Conservation (phyloP, 2,329 filamentous ascomycete species). For the Pseudocercospora ulei region DNA sequence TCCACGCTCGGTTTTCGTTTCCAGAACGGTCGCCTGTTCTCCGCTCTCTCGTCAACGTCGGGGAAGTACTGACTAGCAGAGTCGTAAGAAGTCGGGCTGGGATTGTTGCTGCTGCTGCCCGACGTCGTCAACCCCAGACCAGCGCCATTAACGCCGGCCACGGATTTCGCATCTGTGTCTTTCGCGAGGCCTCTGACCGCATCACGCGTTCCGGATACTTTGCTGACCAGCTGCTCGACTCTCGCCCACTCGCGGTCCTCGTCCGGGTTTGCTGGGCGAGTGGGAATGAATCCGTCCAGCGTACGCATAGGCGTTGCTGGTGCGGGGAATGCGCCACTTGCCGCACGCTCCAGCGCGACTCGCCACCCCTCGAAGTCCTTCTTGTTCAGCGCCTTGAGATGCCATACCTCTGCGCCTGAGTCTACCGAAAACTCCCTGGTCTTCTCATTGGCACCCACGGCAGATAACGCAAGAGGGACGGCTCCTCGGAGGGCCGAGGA, state of each 20-base stretch:
- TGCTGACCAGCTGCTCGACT: slow-evolving; percentile 74
- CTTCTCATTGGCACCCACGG: slow-evolving; percentile 79
- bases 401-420: slow-evolving; percentile 94
- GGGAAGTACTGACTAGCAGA: slow-evolving; percentile 41
- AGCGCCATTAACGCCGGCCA: slow-evolving; percentile 33
- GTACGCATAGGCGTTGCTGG: slow-evolving; percentile 29
- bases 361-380: slow-evolving; percentile 87
- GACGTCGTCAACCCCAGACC: slow-evolving; percentile 30
- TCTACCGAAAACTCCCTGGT: slow-evolving; percentile 90
- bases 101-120: slow-evolving; percentile 28
- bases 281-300: slow-evolving; percentile 14
- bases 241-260: slow-evolving; percentile 80
- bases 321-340: slow-evolving; percentile 22
- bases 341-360: slow-evolving; percentile 68
- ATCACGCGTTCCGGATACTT: slow-evolving; percentile 78
- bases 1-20: slow-evolving; percentile 64
- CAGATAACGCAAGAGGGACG: slow-evolving; percentile 82
- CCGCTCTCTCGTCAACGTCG: slow-evolving; percentile 26
- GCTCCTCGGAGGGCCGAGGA: slow-evolving; percentile 86
- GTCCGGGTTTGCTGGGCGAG: slow-evolving; percentile 34
- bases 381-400: slow-evolving; percentile 69
- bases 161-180: slow-evolving; percentile 62
- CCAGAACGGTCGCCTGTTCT: slow-evolving; percentile 73
- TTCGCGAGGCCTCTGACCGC: slow-evolving; percentile 76
- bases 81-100: slow-evolving; percentile 33